Base-by-base conservation (phyloP, 495 filamentous ascomycete genomes). In the Penicillium parvum region DNA sequence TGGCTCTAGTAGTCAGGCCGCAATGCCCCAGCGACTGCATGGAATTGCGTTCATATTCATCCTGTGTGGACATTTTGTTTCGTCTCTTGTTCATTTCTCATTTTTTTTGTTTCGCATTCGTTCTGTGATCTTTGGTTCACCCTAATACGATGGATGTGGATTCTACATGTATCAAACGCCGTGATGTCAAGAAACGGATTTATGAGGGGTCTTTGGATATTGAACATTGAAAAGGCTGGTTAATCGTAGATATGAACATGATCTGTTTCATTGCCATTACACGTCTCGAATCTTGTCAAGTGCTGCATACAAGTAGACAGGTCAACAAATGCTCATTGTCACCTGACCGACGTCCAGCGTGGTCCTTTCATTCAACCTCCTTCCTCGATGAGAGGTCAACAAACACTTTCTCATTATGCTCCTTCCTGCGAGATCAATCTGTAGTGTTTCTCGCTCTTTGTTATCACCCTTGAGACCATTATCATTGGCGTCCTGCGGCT, bases 121-220 rank as follows among this genome's bases (percentile, higher is more conserved):
- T 56, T 58, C 43, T 74, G 40, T 77, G 60, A 61, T 77, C 77
- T 56, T 53, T 52, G 51, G 39, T 79, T 78, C 8, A 79, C 77
- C 2, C 68, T 68, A 49, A 78, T 70, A 50, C 35, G 70, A 60
- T 27, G 75, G 67, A 33, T 82, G 65, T 41, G 49, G 30, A 52
- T 57, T 52, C 41, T 54, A 21, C 49, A 58, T 61, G 57, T 61
- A 55, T 58, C 55, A 61, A 58, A 58, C 57, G 57, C 57, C 52
- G 48, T 62, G 54, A 49, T 57, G 39, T 63, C 58, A 38, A 40
- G 40, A 40, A 55, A 55, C 39, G 43, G 41, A 43, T 45, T 49
- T 45, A 49, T 46, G 47, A 50, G 35, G 26, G 43, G 37, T 37
- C 15, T 47, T 45, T 50, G 43, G 52, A 43, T 55, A 52, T 46